Percentiles rank a stretch among this genome's conserved stretches.
phyloP scores from a whole-genome alignment of 2,329 filamentous ascomycete species.

The Aureobasidium sp. region DNA sequence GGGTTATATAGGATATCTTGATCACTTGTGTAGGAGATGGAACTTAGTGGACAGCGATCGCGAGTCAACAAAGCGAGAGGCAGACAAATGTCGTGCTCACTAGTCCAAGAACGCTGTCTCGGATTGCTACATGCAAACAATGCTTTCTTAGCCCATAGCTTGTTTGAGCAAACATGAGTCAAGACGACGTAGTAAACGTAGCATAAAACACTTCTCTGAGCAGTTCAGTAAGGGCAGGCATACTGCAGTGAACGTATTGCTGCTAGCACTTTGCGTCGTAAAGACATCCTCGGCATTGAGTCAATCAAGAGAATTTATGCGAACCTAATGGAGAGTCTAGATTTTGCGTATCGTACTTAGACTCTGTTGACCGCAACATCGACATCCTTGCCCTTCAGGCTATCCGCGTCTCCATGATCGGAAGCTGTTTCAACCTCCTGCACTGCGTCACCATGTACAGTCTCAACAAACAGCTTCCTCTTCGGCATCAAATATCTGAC shows the following conservation, averaged over 20 bases:
- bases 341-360: too few relatives aligned
- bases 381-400: conserved; percentile 6
- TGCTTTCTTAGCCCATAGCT: too few relatives aligned
- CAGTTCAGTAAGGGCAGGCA: too few relatives aligned
- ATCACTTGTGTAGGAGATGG: background rate
- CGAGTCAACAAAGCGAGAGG: background rate
- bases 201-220: too few relatives aligned
- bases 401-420: background rate
- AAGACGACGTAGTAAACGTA: too few relatives aligned
- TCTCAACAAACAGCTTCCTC: conserved; percentile 17
- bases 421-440: background rate
- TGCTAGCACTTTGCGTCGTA: too few relatives aligned
- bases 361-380: background rate
- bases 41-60: background rate
- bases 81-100: background rate
- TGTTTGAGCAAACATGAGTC: too few relatives aligned
- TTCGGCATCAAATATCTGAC: conserved; percentile 31
- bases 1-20: background rate
- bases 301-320: too few relatives aligned
- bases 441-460: conserved; percentile 3
- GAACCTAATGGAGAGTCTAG: too few relatives aligned
- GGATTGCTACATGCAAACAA: too few relatives aligned
- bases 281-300: too few relatives aligned
- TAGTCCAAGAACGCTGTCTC: background rate
- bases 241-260: too few relatives aligned